Evolutionary conservation across 768 basidiomycete species (phyloP).

Genomic region (Leccinum subtestaceum): DNA sequence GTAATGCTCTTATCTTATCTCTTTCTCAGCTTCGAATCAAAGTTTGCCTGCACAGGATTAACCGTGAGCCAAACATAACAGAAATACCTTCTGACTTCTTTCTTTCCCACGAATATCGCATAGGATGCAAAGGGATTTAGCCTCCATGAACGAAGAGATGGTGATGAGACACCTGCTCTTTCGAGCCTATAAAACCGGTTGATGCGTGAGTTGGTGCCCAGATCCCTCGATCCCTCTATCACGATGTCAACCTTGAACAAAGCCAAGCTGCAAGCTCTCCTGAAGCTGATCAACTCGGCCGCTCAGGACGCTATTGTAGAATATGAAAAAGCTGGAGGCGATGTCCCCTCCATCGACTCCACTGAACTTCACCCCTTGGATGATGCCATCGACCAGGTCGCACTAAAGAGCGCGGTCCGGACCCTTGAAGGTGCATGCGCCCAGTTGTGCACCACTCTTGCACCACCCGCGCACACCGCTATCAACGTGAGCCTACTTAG

Average conservation of each 20-base stretch:
- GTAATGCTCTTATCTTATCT: constrained; percentile 8
- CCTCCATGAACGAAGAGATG: background rate
- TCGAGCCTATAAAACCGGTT: background rate
- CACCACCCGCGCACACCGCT: constrained; percentile 33
- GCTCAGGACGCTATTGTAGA: constrained; percentile 33
- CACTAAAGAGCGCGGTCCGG: constrained; percentile 25
- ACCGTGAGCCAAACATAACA: constrained; percentile 8
- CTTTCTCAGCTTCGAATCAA: constrained; percentile 7
- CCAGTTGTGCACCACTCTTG: constrained; percentile 35
- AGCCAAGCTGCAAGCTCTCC: constrained; percentile 26
- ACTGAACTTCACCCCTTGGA: constrained; percentile 36
- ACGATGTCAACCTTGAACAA: constrained; percentile 20
- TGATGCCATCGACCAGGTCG: constrained; percentile 18
- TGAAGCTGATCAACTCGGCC: constrained; percentile 32
- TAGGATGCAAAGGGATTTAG: background rate
- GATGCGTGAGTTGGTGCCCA: background rate
- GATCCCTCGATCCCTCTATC: background rate
- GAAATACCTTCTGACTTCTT: background rate
- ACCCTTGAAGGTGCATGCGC: constrained; percentile 36
- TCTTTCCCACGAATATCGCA: background rate
- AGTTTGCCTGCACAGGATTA: background rate
- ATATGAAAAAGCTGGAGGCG: constrained; percentile 28
- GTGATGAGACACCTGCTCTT: background rate
- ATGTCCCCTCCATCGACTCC: constrained; percentile 36
- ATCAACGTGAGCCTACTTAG: constrained; percentile 27